Percentiles rank a stretch among this genome's conserved stretches.
Conservation (phyloP, 2,329 filamentous ascomycete species). For the Diplocarpon mali region DNA sequence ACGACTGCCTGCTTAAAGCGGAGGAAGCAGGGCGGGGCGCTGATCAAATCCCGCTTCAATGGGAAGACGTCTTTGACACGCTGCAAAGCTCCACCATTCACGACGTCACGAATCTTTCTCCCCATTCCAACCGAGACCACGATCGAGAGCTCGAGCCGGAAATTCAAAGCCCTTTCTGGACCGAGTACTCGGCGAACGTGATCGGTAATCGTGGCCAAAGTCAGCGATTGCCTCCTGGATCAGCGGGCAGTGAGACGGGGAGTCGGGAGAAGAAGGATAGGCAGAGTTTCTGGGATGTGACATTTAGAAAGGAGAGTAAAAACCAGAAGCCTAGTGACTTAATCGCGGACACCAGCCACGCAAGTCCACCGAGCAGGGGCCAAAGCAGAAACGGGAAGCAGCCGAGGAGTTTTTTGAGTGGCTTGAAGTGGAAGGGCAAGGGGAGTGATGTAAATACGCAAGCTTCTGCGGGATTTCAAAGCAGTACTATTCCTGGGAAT, state of each 20-base stretch:
- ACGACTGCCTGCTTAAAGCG: slow-evolving; percentile 25
- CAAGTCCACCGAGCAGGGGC: slow-evolving; percentile 20
- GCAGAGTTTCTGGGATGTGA: slow-evolving; percentile 26
- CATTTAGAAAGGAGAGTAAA: slow-evolving; percentile 25
- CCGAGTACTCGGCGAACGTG: slow-evolving; percentile 9
- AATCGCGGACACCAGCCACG: slow-evolving; percentile 2
- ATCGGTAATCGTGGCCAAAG: slow-evolving; percentile 1
- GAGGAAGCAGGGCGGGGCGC: slow-evolving; percentile 18
- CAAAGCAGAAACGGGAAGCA: slow-evolving; percentile 22
- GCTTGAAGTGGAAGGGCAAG: slow-evolving; percentile 14
- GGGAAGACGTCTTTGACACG: slow-evolving; percentile 23
- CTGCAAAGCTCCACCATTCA: slow-evolving; percentile 16
- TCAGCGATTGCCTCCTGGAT: slow-evolving; percentile 12
- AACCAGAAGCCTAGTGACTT: slow-evolving; percentile 16
- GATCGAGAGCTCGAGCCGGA: not conserved
- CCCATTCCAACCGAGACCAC: slow-evolving; percentile 4
- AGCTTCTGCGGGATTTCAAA: slow-evolving; percentile 1
- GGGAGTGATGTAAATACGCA: not conserved
- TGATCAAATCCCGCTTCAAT: slow-evolving; percentile 20
- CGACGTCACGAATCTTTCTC: slow-evolving; percentile 1
- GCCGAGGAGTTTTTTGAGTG: slow-evolving; percentile 23
- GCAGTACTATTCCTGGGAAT: not conserved
- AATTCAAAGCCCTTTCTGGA: slow-evolving; percentile 14
- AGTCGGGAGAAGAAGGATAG: slow-evolving; percentile 19
- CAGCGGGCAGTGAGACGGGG: slow-evolving; percentile 17